These are phyloP conservation scores for Candida nitratophila DNA, from an alignment of 805 yeast species.

Conservation along the genomic window DNA sequence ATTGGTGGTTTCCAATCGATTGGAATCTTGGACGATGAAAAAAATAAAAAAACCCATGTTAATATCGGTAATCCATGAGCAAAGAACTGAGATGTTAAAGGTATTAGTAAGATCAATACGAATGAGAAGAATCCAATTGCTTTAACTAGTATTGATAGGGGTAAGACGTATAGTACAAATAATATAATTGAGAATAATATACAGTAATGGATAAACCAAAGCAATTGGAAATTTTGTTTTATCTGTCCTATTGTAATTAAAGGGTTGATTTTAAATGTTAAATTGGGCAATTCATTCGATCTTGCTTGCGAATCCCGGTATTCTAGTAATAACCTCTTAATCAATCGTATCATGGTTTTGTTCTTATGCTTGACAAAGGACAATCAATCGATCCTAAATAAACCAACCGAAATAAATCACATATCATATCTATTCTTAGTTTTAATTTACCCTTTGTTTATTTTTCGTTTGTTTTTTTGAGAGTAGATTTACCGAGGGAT, in stretches of 20 bases:
- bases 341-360: neutral
- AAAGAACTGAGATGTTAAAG: constrained; percentile 81
- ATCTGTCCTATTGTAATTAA: constrained; percentile 1
- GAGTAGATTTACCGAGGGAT: no score
- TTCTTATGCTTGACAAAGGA: no score
- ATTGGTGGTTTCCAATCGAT: constrained; percentile 75
- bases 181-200: constrained; percentile 12
- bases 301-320: neutral
- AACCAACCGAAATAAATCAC: no score
- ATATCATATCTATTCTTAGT: no score
- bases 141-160: constrained; percentile 11
- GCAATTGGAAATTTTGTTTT: neutral
- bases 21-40: constrained; percentile 70
- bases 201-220: constrained; percentile 9
- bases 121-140: constrained; percentile 4
- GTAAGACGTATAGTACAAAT: constrained; percentile 19
- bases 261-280: constrained; percentile 5
- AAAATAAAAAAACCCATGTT: constrained; percentile 82
- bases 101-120: constrained; percentile 48
- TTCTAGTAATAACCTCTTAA: neutral
- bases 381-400: no score
- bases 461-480: no score
- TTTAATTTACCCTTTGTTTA: no score
- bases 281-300: constrained; percentile 1
- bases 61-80: constrained; percentile 76